Conservation (phyloP, 1,139 yeast genomes). For the Taiozyma onychis region DNA sequence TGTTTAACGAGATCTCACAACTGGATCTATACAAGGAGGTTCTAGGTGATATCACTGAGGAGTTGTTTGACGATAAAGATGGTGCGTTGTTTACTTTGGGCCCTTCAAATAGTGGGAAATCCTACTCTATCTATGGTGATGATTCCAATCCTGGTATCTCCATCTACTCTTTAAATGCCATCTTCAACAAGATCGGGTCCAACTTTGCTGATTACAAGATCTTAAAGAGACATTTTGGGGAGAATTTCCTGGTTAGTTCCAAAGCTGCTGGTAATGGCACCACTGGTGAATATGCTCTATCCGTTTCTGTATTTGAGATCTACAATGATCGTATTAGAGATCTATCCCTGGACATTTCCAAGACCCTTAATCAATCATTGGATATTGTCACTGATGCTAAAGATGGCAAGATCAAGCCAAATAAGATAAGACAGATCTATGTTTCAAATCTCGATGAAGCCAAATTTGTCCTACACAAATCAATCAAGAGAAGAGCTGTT, state of each 20-base stretch:
- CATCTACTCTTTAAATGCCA: conserved; percentile 20
- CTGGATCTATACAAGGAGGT: conserved; percentile 26
- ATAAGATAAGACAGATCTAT: conserved; percentile 29
- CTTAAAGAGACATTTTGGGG: conserved; percentile 20
- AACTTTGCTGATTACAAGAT: conserved; percentile 15
- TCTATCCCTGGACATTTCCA: conserved; percentile 29
- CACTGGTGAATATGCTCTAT: conserved; percentile 24
- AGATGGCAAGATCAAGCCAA: conserved; percentile 34
- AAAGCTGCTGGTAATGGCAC: conserved; percentile 6
- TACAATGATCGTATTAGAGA: conserved; percentile 36
- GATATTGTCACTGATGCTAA: conserved; percentile 31
- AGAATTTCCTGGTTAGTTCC: conserved; percentile 21
- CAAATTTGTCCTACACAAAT: conserved; percentile 21
- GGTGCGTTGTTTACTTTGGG: conserved; percentile 42
- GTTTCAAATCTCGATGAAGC: conserved; percentile 27
- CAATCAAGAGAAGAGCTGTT: conserved; percentile 23
- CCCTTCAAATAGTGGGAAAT: conserved; percentile 46
- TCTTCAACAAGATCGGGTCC: conserved; percentile 17
- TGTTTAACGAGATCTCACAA: conserved; percentile 27
- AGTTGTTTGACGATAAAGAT: conserved; percentile 32
- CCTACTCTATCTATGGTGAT: conserved; percentile 30
- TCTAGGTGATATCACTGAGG: conserved; percentile 25
- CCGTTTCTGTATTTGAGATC: conserved; percentile 39
- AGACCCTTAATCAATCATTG: conserved; percentile 26
- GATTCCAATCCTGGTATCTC: conserved; percentile 22